Base-by-base conservation (phyloP, 164 flowering plant genomes). In the Vitis labrusca region DNA sequence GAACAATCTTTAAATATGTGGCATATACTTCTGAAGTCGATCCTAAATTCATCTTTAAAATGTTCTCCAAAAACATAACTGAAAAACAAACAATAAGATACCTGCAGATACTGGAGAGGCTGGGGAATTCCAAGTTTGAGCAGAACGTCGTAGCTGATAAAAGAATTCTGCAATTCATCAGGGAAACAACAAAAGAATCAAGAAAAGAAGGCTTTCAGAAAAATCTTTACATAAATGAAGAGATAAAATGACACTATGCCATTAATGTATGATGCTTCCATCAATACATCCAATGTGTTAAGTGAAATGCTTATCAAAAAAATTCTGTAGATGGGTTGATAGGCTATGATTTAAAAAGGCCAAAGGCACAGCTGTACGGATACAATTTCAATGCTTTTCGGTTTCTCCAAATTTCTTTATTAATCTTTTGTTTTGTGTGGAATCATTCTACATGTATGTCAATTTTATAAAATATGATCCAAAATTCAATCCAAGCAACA, bases 31-130 rank as follows among this genome's bases (percentile, higher is more conserved):
- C 68, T 55, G 17, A 55, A 44, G 6, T 63, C 66, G 1, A 27
- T 44, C 8, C 30, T 8, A 10, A 56, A 15, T 47, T 8, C 17
- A 5, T 7, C 14, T 5, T 47, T 19, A 16, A 13, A 17, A 62
- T 47, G 5, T 15, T n/a, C 50, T 30, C 9, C 13, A 63, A 55
- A 66, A 19, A 56, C 23, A 27, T 15, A 8, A 70, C 66, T 2
- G 37, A 58, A 19, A 9, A 55, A 23, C 59, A 23, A 12, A 23
- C 47, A 63, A 76, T 54, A 66, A 69, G 51, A 44, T 84, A 95
- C 99, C 98, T 95, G 97, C 85, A 95, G 74, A 74, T 86, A 91
- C 79, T 91, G 99, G 65, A 79, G 73, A 65, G 97, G 94, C 76
- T 91, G 97, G n/a, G 91, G 84, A 75, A 95, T 87, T 67, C 94